A percentile compares a stretch with the other conserved stretches of the same genome.
phyloP scores from a whole-genome alignment of 2,329 filamentous ascomycete genomes.

The Fusarium sp. region DNA sequence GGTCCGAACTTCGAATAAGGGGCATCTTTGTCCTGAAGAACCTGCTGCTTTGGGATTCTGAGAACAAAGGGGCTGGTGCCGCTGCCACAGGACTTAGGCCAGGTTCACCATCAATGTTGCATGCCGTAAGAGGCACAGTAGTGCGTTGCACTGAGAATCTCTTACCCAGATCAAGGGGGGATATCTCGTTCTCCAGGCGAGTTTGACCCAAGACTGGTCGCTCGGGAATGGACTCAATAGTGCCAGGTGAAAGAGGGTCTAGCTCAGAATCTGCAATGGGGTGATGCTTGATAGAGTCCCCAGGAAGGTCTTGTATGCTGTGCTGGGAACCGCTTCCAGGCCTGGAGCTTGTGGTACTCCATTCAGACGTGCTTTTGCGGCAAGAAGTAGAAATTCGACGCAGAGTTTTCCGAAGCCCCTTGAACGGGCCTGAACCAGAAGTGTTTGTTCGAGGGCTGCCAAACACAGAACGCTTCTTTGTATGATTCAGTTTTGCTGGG shows the following conservation, averaged over 20 bases:
- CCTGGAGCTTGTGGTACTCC: constrained; percentile 27
- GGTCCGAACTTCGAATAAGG: background rate
- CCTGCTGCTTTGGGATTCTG: constrained; percentile 2
- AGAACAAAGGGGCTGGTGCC: constrained; percentile 12
- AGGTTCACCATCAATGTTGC: constrained; percentile 41
- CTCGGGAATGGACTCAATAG: constrained; percentile 12
- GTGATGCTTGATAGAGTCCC: background rate
- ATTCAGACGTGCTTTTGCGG: constrained; percentile 33
- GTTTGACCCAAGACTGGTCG: constrained; percentile 16
- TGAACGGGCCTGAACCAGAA: constrained; percentile 1
- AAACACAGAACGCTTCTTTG: background rate
- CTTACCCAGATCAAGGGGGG: constrained; percentile 22
- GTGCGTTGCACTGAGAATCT: background rate
- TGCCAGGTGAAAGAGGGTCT: constrained; percentile 8
- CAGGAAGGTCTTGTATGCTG: background rate
- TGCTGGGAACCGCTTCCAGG: background rate
- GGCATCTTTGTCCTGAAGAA: constrained; percentile 1
- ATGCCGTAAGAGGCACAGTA: constrained; percentile 12
- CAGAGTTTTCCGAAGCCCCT: constrained; percentile 26
- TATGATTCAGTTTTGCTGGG: background rate
- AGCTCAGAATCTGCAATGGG: background rate
- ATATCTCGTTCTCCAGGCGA: constrained; percentile 19
- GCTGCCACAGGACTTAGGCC: background rate
- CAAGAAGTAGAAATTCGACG: constrained; percentile 36
- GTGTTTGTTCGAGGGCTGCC: background rate